Evolutionary conservation across 2,329 filamentous ascomycete genomes (phyloP).

Genomic region (Elsinoe arachidis): DNA sequence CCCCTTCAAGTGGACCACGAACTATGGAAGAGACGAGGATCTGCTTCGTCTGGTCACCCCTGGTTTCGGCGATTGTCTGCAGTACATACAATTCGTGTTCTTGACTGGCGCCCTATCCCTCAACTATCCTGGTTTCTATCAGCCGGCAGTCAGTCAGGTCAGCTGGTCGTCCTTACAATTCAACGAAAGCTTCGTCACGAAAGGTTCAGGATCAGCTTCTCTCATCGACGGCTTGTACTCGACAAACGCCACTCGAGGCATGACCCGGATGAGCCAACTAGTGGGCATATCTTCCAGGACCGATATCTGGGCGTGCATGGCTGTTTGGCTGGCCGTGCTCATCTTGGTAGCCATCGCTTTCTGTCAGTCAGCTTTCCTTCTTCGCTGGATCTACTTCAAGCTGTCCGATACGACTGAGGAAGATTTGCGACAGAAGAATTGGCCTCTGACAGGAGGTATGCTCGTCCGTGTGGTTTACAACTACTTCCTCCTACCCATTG

Average conservation of each 20-base stretch:
- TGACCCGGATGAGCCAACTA: constrained; percentile 70
- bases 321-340: constrained; percentile 78
- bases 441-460: constrained; percentile 60
- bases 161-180: constrained; percentile 90
- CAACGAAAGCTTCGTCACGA: constrained; percentile 76
- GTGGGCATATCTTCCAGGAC: constrained; percentile 66
- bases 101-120: constrained; percentile 80
- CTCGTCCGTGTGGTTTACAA: constrained; percentile 77
- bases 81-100: constrained; percentile 90
- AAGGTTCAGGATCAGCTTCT: constrained; percentile 55
- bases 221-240: constrained; percentile 81
- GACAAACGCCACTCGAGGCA: constrained; percentile 66
- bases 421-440: constrained; percentile 82
- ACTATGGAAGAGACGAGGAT: constrained; percentile 91
- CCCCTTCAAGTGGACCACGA: constrained; percentile 93
- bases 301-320: constrained; percentile 92
- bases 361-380: constrained; percentile 66
- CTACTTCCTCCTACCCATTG: constrained; percentile 80
- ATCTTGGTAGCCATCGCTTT: constrained; percentile 58
- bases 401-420: constrained; percentile 68
- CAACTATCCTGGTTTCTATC: constrained; percentile 88
- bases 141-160: constrained; percentile 78
- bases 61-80: constrained; percentile 90
- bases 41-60: constrained; percentile 85
- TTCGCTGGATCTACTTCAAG: constrained; percentile 66